phyloP scores from a whole-genome alignment of 352 stramenopile species.

The Pythium aphanidermatum region DNA sequence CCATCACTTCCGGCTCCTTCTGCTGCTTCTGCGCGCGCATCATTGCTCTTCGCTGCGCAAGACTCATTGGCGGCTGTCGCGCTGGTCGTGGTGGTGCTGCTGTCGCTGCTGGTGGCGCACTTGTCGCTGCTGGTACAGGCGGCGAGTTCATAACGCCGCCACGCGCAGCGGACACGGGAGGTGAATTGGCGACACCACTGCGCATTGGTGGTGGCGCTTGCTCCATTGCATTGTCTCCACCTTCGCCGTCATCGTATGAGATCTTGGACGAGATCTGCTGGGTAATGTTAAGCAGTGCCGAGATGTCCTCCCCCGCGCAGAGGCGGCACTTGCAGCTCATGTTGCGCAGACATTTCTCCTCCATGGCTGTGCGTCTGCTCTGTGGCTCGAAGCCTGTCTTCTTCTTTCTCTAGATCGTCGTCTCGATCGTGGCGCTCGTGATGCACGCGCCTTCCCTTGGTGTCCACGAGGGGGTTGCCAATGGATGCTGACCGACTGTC shows the following conservation, averaged over 20 bases:
- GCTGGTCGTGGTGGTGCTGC: too few relatives aligned
- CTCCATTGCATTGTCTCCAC: constrained; percentile 8
- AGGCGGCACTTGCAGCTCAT: constrained; percentile 84
- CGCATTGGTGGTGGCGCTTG: constrained; percentile 22
- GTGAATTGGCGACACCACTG: constrained; percentile 39
- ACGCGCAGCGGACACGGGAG: constrained; percentile 20
- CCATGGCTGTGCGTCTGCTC: constrained; percentile 30
- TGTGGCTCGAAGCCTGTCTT: background rate
- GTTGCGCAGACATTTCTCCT: constrained; percentile 78
- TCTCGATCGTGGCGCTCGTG: background rate
- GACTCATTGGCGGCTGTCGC: too few relatives aligned
- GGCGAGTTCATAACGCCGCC: constrained; percentile 37
- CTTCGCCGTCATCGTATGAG: constrained; percentile 49
- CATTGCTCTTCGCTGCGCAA: too few relatives aligned
- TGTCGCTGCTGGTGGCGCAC: background rate
- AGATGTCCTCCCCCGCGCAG: constrained; percentile 76
- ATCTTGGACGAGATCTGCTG: constrained; percentile 82
- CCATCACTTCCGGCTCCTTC: too few relatives aligned
- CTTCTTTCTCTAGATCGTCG: background rate
- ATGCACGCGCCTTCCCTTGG: background rate
- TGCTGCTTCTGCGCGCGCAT: too few relatives aligned
- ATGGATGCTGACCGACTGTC: too few relatives aligned
- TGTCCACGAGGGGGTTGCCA: background rate
- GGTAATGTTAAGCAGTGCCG: constrained; percentile 67
- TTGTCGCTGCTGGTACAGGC: constrained; percentile 11